phyloP scores from a whole-genome alignment of 2,329 filamentous ascomycete species.

The Raffaelea albimanens region DNA sequence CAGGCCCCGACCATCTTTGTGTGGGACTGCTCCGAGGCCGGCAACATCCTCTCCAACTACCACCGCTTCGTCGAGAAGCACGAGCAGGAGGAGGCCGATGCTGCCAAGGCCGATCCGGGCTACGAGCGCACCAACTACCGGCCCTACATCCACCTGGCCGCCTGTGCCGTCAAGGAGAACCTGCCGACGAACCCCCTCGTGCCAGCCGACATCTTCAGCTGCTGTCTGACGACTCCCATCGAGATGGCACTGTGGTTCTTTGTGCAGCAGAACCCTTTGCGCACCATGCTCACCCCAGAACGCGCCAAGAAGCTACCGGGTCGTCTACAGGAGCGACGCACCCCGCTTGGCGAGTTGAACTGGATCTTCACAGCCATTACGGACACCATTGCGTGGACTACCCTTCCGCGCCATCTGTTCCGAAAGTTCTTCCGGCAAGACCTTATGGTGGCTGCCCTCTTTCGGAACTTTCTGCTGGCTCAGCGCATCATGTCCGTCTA shows the following conservation, averaged over 20 bases:
- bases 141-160: conserved; percentile 79
- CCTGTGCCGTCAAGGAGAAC: conserved; percentile 83
- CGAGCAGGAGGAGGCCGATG: conserved; percentile 75
- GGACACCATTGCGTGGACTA: conserved; percentile 98
- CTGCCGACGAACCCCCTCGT: conserved; percentile 89
- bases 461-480: conserved; percentile 88
- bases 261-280: conserved; percentile 78
- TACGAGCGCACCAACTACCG: conserved; percentile 67
- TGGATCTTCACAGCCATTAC: conserved; percentile 99
- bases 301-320: conserved; percentile 85
- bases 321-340: conserved; percentile 82
- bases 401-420: conserved; percentile 78
- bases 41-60: conserved; percentile 92
- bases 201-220: conserved; percentile 91
- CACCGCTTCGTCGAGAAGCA: conserved; percentile 92
- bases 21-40: conserved; percentile 94
- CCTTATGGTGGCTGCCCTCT: conserved; percentile 96
- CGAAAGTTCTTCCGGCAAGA: conserved; percentile 97
- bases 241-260: conserved; percentile 97
- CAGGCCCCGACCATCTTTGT: conserved; percentile 93
- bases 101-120: conserved; percentile 65
- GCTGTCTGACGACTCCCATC: conserved; percentile 91
- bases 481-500: conserved; percentile 96
- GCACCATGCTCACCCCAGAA: conserved; percentile 62
- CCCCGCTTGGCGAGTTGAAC: conserved; percentile 89